phyloP scores from a whole-genome alignment of 345 rosid species.

The Microthlaspi erraticum region DNA sequence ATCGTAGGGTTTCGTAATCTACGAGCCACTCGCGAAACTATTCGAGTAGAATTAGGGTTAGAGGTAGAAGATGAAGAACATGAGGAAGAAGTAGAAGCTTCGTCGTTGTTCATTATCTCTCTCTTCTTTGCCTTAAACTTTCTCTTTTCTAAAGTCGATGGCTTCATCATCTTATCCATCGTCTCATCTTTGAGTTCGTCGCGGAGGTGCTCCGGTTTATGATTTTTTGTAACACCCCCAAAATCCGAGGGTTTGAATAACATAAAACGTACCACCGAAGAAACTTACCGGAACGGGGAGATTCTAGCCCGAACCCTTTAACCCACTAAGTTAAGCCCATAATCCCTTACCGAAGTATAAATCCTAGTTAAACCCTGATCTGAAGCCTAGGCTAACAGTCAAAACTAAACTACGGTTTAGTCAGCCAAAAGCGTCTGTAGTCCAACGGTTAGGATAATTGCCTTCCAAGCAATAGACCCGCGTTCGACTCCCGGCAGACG shows the following conservation, averaged over 20 bases:
- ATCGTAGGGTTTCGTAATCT: slow-evolving; percentile 47
- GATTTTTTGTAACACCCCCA: not conserved
- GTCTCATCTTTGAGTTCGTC: not conserved
- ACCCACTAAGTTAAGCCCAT: too few species aligned
- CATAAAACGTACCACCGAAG: too few species aligned
- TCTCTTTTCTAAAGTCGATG: slow-evolving; percentile 12
- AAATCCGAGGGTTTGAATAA: too few species aligned
- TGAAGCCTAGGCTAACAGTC: too few species aligned
- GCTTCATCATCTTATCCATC: slow-evolving; percentile 39
- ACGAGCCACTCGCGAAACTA: slow-evolving; percentile 31
- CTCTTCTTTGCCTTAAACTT: slow-evolving; percentile 10
- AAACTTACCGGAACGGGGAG: too few species aligned
- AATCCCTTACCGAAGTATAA: too few species aligned
- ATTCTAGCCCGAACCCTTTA: too few species aligned
- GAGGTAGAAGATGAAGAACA: slow-evolving; percentile 44
- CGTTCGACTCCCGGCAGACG: slow-evolving; percentile 91
- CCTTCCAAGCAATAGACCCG: slow-evolving; percentile 90
- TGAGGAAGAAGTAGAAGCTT: slow-evolving; percentile 23
- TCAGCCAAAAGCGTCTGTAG: slow-evolving; percentile 48
- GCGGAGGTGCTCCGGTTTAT: not conserved
- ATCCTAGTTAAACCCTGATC: too few species aligned
- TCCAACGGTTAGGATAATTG: slow-evolving; percentile 73
- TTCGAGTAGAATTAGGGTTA: slow-evolving; percentile 31
- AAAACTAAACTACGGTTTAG: too few species aligned
- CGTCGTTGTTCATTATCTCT: slow-evolving; percentile 7